Evolutionary conservation across 176 grass and related monocot species (phyloP).

Genomic region (Melocanna baccifera): DNA sequence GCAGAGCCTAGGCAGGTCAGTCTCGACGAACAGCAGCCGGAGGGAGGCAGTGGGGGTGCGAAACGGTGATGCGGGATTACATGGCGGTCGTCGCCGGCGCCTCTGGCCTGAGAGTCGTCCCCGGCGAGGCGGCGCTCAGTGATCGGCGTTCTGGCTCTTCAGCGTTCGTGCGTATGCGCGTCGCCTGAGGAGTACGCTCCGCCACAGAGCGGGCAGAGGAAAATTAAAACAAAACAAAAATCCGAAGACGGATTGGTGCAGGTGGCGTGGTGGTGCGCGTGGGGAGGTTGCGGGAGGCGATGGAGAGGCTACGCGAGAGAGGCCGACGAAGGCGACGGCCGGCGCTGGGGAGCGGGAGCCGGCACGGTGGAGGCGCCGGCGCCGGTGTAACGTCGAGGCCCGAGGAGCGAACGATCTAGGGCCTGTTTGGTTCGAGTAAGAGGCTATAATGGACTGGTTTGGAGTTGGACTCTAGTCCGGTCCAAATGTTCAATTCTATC

Average conservation of each 20-base stretch:
- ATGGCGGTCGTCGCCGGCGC: not conserved
- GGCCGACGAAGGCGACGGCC: not conserved
- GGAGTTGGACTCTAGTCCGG: not conserved
- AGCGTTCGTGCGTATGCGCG: not conserved
- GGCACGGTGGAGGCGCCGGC: not conserved
- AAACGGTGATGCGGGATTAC: not conserved
- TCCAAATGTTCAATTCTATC: not conserved
- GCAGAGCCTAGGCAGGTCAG: slow-evolving; percentile 5
- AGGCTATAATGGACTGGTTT: not conserved
- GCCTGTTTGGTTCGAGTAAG: not conserved
- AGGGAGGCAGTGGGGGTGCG: not conserved
- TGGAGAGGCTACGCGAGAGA: not conserved
- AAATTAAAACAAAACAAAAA: not conserved
- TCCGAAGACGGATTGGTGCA: not conserved
- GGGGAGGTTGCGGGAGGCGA: not conserved
- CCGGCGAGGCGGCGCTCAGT: not conserved
- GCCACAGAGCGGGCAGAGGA: not conserved
- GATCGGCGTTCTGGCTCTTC: not conserved
- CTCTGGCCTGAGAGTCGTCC: not conserved
- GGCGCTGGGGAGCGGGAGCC: not conserved
- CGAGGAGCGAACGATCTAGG: not conserved
- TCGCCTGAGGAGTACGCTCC: not conserved
- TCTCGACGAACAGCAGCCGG: not conserved
- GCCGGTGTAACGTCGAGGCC: not conserved
- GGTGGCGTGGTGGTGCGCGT: not conserved